Evolutionary conservation across 192 early-diverging fungal species (phyloP).

Genomic region (Lobosporangium transversale): DNA sequence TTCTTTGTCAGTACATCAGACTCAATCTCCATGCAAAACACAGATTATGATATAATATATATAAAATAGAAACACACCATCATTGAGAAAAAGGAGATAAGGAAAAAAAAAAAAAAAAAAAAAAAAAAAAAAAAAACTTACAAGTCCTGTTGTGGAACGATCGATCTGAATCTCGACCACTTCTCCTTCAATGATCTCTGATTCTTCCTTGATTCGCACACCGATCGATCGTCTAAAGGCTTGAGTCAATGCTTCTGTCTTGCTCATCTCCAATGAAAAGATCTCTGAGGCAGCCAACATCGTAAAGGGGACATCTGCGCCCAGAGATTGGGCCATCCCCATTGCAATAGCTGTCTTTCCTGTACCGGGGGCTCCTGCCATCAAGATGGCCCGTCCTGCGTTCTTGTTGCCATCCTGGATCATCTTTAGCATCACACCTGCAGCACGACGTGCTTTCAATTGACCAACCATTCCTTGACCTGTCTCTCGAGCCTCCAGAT

Average conservation of each 20-base stretch:
- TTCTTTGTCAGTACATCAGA: no score
- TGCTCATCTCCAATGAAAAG: constrained; percentile 98
- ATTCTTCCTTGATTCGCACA: constrained; percentile 98
- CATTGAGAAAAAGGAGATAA: neutral
- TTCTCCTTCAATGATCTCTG: constrained; percentile 98
- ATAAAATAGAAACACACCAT: no score
- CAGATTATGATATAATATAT: no score
- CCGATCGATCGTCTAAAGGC: constrained; percentile 98
- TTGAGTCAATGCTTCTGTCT: constrained; percentile 97
- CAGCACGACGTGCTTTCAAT: constrained; percentile 92
- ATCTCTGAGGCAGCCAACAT: constrained; percentile 98
- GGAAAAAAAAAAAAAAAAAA: no score
- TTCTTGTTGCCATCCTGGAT: constrained; percentile 96
- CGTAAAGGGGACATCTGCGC: constrained; percentile 96
- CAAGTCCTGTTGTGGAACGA: constrained; percentile 88
- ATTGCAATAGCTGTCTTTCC: constrained; percentile 99
- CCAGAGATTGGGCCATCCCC: constrained; percentile 97
- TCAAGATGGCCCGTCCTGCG: constrained; percentile 94
- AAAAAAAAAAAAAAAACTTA: constrained; percentile 33
- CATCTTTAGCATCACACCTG: constrained; percentile 95
- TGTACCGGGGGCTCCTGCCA: constrained; percentile 98
- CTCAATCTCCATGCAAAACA: no score
- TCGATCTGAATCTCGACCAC: constrained; percentile 99
- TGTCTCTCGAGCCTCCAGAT: constrained; percentile 83
- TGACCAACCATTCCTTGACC: constrained; percentile 99